phyloP scores from a whole-genome alignment of 2,329 filamentous ascomycete genomes.

The Nothophoma quercina region DNA sequence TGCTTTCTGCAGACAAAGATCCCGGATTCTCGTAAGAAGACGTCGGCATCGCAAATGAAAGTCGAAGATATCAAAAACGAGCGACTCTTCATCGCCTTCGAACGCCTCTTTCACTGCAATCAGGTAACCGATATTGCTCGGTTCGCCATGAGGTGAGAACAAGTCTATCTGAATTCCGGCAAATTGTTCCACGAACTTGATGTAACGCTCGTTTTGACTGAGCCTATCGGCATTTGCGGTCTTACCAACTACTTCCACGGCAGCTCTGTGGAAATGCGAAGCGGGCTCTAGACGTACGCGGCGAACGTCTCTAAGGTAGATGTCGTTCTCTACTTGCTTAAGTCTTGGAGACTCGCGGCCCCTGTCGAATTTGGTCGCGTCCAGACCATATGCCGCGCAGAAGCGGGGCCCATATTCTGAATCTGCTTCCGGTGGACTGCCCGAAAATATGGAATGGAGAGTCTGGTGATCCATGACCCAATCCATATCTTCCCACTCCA shows the following conservation, averaged over 20 bases:
- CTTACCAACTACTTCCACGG: too few relatives aligned
- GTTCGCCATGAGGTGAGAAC: not conserved
- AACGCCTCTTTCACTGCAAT: conserved; percentile 14
- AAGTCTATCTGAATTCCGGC: not conserved
- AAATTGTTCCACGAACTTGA: not conserved
- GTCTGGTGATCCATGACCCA: conserved; percentile 10
- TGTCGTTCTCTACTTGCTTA: not conserved
- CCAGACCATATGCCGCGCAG: conserved; percentile 11
- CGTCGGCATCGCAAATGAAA: conserved; percentile 6
- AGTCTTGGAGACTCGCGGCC: not conserved
- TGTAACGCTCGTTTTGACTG: too few relatives aligned
- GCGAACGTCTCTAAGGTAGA: not conserved
- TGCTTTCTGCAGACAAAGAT: conserved; percentile 8
- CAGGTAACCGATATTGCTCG: not conserved
- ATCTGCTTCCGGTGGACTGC: not conserved
- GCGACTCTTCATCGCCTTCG: conserved; percentile 15
- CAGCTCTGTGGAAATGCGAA: too few relatives aligned
- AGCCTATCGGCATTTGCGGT: not conserved
- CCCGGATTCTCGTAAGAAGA: conserved; percentile 13
- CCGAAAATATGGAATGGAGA: not conserved
- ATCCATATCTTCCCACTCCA: conserved; percentile 18
- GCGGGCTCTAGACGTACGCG: conserved; percentile 4
- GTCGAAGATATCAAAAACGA: conserved; percentile 13
- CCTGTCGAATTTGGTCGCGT: not conserved
- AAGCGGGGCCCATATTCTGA: not conserved